phyloP scores from a whole-genome alignment of 306 rosid genomes.

The Arachis hypogaea region DNA sequence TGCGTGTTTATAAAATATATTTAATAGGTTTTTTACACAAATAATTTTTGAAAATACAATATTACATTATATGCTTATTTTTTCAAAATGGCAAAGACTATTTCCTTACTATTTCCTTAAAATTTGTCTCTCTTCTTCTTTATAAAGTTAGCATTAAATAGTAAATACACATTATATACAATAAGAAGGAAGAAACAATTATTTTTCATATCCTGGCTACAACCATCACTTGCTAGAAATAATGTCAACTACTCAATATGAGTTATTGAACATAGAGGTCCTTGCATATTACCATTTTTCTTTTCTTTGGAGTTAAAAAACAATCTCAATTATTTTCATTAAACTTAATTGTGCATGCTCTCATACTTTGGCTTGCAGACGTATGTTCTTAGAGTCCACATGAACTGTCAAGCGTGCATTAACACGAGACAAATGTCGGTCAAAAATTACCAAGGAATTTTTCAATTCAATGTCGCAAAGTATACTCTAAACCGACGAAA shows the following conservation, averaged over 20 bases:
- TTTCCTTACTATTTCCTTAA: background rate
- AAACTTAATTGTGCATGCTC: background rate
- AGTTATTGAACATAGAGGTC: constrained; percentile 50
- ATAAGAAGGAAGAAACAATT: background rate
- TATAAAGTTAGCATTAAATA: background rate
- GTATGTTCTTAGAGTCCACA: constrained; percentile 56
- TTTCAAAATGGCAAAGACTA: background rate
- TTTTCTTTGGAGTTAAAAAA: background rate
- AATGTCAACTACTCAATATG: constrained; percentile 41
- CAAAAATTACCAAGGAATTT: no score
- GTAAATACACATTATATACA: background rate
- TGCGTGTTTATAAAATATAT: no score
- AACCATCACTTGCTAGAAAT: constrained; percentile 15
- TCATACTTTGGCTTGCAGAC: constrained; percentile 39
- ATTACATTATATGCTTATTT: no score
- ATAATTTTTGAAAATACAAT: no score
- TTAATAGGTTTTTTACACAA: no score
- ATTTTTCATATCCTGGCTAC: constrained; percentile 14
- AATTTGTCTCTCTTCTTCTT: background rate
- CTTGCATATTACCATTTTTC: background rate
- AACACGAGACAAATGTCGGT: background rate
- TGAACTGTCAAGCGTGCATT: constrained; percentile 64
- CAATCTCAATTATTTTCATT: background rate
- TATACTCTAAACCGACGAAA: no score
- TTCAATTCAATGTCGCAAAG: no score